These are phyloP conservation scores for Globisporangium polare DNA, from an alignment of 352 stramenopile species.

Conservation along the genomic window DNA sequence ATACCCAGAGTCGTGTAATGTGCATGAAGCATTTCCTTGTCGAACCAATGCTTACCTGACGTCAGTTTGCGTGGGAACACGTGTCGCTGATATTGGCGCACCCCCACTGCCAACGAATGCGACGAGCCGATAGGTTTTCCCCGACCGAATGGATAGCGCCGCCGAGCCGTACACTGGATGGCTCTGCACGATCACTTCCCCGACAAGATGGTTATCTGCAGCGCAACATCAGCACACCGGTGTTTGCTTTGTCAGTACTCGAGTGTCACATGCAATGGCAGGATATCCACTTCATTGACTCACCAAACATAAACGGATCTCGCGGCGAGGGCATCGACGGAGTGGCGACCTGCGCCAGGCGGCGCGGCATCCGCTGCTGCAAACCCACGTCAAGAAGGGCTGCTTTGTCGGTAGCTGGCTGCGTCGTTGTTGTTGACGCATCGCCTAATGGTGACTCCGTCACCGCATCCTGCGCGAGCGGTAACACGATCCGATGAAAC, in stretches of 20 bases:
- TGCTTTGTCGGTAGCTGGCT: neutral
- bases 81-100: constrained; percentile 28
- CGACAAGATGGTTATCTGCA: constrained; percentile 59
- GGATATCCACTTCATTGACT: constrained; percentile 1
- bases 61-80: constrained; percentile 39
- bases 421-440: neutral
- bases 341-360: constrained; percentile 22
- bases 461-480: constrained; percentile 2
- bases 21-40: too few relatives aligned
- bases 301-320: constrained; percentile 54
- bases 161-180: constrained; percentile 55
- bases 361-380: constrained; percentile 21
- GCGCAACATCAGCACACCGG: neutral
- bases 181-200: constrained; percentile 44
- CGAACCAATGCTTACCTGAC: constrained; percentile 21
- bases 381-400: neutral
- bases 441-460: neutral
- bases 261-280: neutral
- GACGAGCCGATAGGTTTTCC: constrained; percentile 39
- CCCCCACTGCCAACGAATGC: constrained; percentile 30
- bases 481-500: neutral
- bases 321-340: constrained; percentile 32
- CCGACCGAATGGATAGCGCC: constrained; percentile 48
- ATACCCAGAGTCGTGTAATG: too few relatives aligned
- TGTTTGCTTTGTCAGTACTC: neutral